A percentile compares a stretch with the other conserved stretches of the same genome.
Conservation (phyloP, 2,329 filamentous ascomycete genomes). For the Fusarium citri region DNA sequence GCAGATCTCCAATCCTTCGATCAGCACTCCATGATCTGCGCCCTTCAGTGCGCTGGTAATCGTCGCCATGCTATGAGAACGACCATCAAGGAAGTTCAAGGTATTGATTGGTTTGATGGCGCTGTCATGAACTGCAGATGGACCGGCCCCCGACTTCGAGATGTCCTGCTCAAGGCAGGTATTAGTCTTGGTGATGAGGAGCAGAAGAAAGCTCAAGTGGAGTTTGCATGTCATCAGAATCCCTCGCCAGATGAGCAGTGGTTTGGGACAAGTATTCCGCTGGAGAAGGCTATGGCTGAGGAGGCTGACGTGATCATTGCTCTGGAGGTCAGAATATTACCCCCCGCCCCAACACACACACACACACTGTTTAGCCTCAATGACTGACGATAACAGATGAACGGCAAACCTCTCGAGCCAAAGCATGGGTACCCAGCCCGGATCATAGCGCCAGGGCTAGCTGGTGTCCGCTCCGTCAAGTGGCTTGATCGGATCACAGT, state of each 20-base stretch:
- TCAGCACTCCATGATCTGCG: not conserved
- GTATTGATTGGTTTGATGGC: not conserved
- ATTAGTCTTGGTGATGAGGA: not conserved
- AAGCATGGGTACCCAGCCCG: not conserved
- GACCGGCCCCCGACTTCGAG: not conserved
- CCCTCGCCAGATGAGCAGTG: not conserved
- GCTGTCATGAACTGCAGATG: not conserved
- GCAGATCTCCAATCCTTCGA: not conserved
- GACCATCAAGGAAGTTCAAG: not conserved
- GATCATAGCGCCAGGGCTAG: not conserved
- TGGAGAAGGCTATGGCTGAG: not conserved
- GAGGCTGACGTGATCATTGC: not conserved
- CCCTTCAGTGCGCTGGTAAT: not conserved
- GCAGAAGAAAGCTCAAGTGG: not conserved
- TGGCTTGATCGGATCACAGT: not conserved
- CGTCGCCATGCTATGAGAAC: not conserved
- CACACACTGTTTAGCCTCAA: not conserved
- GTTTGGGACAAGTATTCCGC: not conserved
- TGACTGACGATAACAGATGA: not conserved
- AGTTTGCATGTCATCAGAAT: not conserved
- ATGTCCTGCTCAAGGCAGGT: not conserved
- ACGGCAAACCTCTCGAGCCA: not conserved
- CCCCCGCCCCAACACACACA: too few species aligned
- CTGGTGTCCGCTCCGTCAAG: not conserved
- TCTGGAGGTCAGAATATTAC: not conserved